Evolutionary conservation across 768 basidiomycete species (phyloP), one percentile per base, ranked within the genome.

Genomic region (Holtermannia corniformis): DNA sequence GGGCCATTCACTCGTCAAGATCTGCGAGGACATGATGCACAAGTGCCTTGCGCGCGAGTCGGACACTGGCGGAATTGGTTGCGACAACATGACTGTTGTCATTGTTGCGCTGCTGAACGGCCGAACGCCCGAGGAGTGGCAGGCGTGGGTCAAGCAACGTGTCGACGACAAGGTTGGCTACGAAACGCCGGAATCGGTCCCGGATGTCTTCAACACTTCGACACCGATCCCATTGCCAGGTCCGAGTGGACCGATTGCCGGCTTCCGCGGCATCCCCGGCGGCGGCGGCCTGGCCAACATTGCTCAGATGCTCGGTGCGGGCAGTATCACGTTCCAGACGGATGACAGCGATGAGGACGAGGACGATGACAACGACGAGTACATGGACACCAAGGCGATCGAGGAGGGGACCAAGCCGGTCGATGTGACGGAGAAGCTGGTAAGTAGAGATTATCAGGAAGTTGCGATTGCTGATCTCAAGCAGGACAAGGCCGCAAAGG

Each of bases 61-160:
- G 1, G 84, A 85, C 21, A 86, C 86, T 28, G 87, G 87, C 45
- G 95, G 95, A 12, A 87, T 96, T 58, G 95, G 95, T 19, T 96
- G 93, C 71, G 95, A 99, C 75, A 97, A 99, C 76, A 99, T 99
- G 95, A 99, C 95, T 0, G 76, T 95, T 46, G 79, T 96, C 61
- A 81, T 99, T 49, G 80, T 97, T 52, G 95, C 88, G 5, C 72
- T 99, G 43, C 79, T 92, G 26, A 80, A 86, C 57, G 92, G 87
- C 40, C 82, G 82, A 55, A 86, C 88, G n/a, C 81, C 84, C 70
- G 85, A 87, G 59, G 82, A 91, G 67, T 97, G 95, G 95, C 86
- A 87, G 64, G 70, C 78, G 32, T 96, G 93, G 93, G 72, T 99
- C 54, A 80, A 77, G 44, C 81, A 89, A 47, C 82, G 92, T 37